Percentiles rank a stretch among this genome's conserved stretches.
phyloP scores from a whole-genome alignment of 2,329 filamentous ascomycete species.

The Nothophaeocryptopus gaeumannii region DNA sequence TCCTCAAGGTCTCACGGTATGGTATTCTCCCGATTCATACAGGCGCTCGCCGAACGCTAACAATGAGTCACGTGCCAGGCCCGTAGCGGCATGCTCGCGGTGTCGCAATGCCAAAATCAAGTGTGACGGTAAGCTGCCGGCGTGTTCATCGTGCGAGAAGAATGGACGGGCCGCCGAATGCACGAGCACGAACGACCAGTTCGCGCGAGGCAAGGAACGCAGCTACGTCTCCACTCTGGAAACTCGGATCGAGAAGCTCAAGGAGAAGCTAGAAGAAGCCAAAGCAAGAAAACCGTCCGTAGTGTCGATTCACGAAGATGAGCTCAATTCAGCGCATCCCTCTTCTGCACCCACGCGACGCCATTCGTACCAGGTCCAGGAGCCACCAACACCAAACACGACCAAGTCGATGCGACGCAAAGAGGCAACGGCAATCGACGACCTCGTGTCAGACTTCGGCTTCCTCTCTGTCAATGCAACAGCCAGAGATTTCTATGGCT shows the following conservation, averaged over 20 bases:
- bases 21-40: conserved; percentile 47
- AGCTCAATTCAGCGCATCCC: conserved; percentile 26
- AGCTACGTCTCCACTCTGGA: conserved; percentile 98
- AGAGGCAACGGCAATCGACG: conserved; percentile 85
- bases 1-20: conserved; percentile 71
- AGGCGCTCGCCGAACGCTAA: conserved; percentile 7
- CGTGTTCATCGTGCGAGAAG: conserved; percentile 92
- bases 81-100: conserved; percentile 63
- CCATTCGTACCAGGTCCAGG: conserved; percentile 29
- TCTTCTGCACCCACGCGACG: conserved; percentile 48
- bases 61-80: conserved; percentile 10
- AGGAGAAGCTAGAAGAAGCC: conserved; percentile 65
- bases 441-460: conserved; percentile 89
- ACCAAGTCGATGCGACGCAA: conserved; percentile 48
- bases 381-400: conserved; percentile 32
- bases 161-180: conserved; percentile 83
- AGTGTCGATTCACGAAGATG: conserved; percentile 62
- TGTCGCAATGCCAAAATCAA: conserved; percentile 93
- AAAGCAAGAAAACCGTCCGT: conserved; percentile 71
- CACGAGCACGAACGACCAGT: conserved; percentile 92
- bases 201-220: conserved; percentile 89
- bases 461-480: conserved; percentile 94
- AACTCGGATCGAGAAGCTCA: conserved; percentile 81
- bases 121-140: conserved; percentile 94
- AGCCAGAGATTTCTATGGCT: conserved; percentile 87